Evolutionary conservation across 495 filamentous ascomycete species (phyloP).

Genomic region (Penicillium ucsense): DNA sequence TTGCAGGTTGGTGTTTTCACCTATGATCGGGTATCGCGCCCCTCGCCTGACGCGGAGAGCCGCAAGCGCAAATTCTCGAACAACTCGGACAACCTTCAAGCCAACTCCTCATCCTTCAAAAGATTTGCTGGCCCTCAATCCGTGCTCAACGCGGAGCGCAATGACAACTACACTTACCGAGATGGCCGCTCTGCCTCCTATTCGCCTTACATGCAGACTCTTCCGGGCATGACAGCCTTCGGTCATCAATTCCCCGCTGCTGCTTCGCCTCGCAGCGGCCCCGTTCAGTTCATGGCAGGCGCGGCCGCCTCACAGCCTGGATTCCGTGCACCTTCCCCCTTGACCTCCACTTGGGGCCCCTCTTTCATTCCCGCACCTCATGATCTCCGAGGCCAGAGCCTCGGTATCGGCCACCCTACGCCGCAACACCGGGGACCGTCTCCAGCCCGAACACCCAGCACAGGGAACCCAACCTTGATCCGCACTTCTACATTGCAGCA

Average conservation of each 20-base stretch:
- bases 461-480: constrained; percentile 58
- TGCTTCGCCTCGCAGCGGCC: constrained; percentile 20
- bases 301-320: constrained; percentile 25
- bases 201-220: constrained; percentile 35
- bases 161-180: constrained; percentile 27
- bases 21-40: constrained; percentile 46
- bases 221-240: constrained; percentile 26
- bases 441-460: constrained; percentile 37
- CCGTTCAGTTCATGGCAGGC: constrained; percentile 21
- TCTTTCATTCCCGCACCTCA: constrained; percentile 24
- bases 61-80: constrained; percentile 47
- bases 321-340: constrained; percentile 32
- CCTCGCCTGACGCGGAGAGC: constrained; percentile 21
- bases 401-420: constrained; percentile 23
- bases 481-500: constrained; percentile 75
- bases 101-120: constrained; percentile 32
- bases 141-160: constrained; percentile 29
- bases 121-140: constrained; percentile 27
- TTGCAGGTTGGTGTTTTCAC: constrained; percentile 69
- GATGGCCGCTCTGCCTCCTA: constrained; percentile 28
- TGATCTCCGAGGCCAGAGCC: constrained; percentile 21
- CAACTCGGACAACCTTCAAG: constrained; percentile 31
- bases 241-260: constrained; percentile 20
- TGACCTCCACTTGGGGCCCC: constrained; percentile 37
- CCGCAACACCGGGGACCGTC: constrained; percentile 29